Percentiles rank a stretch among this genome's conserved stretches.
These are phyloP conservation scores for Mortierella sp. DNA, from an alignment of 371 early-diverging fungal species.

Conservation along the genomic window DNA sequence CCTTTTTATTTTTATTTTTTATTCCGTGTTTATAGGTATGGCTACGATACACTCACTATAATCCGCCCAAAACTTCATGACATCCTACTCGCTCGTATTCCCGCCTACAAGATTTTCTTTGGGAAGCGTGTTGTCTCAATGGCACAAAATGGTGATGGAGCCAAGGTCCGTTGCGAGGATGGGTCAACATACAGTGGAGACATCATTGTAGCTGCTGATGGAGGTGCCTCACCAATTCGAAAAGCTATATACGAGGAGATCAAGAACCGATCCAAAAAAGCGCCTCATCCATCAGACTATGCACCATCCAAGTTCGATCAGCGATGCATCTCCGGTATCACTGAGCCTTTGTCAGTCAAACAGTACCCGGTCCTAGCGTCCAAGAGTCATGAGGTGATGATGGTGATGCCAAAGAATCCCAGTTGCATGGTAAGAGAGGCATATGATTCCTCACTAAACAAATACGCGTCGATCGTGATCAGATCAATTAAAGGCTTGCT, in stretches of 20 bases:
- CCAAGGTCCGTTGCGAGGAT: slow-evolving; percentile 42
- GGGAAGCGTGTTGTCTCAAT: slow-evolving; percentile 27
- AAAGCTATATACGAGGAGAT: slow-evolving; percentile 32
- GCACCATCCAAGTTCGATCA: slow-evolving; percentile 28
- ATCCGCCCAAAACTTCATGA: slow-evolving; percentile 43
- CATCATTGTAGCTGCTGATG: slow-evolving; percentile 46
- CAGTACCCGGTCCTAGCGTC: slow-evolving; percentile 23
- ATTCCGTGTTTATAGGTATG: slow-evolving; percentile 25
- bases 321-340: slow-evolving; percentile 34
- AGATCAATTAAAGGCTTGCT: not conserved
- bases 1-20: not conserved
- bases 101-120: slow-evolving; percentile 50
- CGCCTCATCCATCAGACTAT: slow-evolving; percentile 26
- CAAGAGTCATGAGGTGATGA: slow-evolving; percentile 28
- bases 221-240: slow-evolving; percentile 34
- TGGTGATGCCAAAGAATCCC: slow-evolving; percentile 37
- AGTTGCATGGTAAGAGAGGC: slow-evolving; percentile 29
- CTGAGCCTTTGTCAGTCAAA: slow-evolving; percentile 23
- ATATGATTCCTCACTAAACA: not conserved
- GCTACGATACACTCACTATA: slow-evolving; percentile 39
- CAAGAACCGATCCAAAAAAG: slow-evolving; percentile 23
- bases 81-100: slow-evolving; percentile 40
- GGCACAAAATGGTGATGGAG: slow-evolving; percentile 30
- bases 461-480: not conserved
- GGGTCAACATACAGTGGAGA: slow-evolving; percentile 33